phyloP scores from a whole-genome alignment of 768 basidiomycete genomes.

The Tylopilus intermedius region DNA sequence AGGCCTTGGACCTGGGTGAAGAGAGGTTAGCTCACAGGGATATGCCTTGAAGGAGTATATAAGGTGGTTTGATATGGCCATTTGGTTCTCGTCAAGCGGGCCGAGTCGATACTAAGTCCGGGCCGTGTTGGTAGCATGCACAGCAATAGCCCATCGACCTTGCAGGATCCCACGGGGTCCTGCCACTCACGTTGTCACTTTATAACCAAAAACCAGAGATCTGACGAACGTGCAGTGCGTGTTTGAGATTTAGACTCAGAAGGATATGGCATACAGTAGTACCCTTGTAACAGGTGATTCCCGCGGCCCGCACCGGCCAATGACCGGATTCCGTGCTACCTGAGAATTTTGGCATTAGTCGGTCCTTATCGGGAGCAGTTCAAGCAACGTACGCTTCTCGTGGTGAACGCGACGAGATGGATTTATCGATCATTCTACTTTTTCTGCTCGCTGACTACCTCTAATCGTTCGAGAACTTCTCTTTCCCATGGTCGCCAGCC shows the following conservation, averaged over 20 bases:
- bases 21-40: background rate
- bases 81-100: conserved; percentile 1
- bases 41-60: conserved; percentile 8
- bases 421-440: conserved; percentile 4
- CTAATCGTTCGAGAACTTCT: conserved; percentile 64
- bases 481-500: conserved; percentile 81
- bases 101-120: conserved; percentile 4
- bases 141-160: too few species aligned
- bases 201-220: too few species aligned
- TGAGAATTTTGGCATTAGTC: background rate
- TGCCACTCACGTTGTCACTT: too few species aligned
- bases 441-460: conserved; percentile 42
- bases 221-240: too few species aligned
- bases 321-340: too few species aligned
- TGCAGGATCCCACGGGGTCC: too few species aligned
- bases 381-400: too few species aligned
- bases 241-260: too few species aligned
- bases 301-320: too few species aligned
- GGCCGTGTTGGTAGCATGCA: background rate
- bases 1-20: background rate
- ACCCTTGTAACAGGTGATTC: too few species aligned
- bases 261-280: too few species aligned
- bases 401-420: background rate
- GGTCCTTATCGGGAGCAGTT: background rate
- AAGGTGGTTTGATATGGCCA: background rate